These are phyloP conservation scores for Leccinellum luteum DNA, from an alignment of 768 basidiomycete species.

Conservation along the genomic window DNA sequence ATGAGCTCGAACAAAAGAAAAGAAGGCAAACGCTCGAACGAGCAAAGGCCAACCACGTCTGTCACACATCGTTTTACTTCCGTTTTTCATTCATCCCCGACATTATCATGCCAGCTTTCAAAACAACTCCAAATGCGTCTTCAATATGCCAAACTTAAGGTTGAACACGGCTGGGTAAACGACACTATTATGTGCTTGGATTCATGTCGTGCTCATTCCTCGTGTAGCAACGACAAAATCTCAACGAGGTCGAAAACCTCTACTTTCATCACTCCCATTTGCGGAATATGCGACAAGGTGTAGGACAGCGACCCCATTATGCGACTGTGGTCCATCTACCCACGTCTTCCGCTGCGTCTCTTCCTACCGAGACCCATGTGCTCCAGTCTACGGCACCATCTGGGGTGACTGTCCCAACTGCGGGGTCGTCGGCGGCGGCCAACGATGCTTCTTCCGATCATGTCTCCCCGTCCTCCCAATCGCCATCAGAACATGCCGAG, in stretches of 20 bases:
- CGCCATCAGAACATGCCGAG: conserved; percentile 10
- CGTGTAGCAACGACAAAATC: conserved; percentile 66
- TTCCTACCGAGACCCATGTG: conserved; percentile 6
- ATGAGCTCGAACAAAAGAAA: conserved; percentile 35
- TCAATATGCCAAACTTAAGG: conserved; percentile 75
- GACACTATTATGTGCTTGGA: not conserved
- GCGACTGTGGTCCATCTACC: not conserved
- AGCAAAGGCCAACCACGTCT: conserved; percentile 56
- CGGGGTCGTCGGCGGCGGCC: conserved; percentile 8
- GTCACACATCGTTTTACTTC: conserved; percentile 16
- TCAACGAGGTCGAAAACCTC: conserved; percentile 81
- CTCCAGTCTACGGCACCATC: conserved; percentile 15
- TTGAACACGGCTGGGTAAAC: conserved; percentile 79
- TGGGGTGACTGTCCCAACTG: conserved; percentile 11
- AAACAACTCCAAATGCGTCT: conserved; percentile 71
- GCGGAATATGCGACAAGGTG: conserved; percentile 28
- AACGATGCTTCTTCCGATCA: not conserved
- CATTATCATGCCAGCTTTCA: conserved; percentile 46
- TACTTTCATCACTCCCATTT: conserved; percentile 73
- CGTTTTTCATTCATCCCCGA: not conserved
- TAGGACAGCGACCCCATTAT: conserved; percentile 18
- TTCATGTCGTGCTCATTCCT: not conserved
- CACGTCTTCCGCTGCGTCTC: not conserved
- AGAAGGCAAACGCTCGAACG: conserved; percentile 53
- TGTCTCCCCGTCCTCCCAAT: conserved; percentile 4